These are phyloP conservation scores for Tylopilus cervinicoccineus DNA, from an alignment of 768 basidiomycete species.

Conservation along the genomic window DNA sequence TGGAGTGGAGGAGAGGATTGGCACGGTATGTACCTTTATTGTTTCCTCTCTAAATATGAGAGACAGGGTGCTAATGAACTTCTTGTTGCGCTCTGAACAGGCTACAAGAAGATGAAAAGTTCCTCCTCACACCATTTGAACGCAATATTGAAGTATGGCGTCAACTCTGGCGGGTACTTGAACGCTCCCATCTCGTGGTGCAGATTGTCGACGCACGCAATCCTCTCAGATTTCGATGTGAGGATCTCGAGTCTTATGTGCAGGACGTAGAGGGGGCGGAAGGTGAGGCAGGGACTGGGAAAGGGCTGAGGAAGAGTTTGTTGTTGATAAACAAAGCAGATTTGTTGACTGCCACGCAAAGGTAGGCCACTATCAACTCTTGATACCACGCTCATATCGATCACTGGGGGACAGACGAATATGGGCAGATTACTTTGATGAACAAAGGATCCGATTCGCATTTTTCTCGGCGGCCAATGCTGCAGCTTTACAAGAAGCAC, in stretches of 20 bases:
- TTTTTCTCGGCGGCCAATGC: slow-evolving; percentile 95
- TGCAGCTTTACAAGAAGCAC: slow-evolving; percentile 74
- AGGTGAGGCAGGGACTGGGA: slow-evolving; percentile 74
- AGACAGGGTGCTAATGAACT: neutral
- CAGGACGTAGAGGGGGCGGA: slow-evolving; percentile 78
- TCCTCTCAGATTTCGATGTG: slow-evolving; percentile 87
- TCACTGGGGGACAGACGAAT: slow-evolving; percentile 50
- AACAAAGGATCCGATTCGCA: slow-evolving; percentile 69
- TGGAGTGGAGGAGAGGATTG: slow-evolving; percentile 89
- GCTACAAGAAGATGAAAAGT: slow-evolving; percentile 79
- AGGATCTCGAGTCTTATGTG: slow-evolving; percentile 86
- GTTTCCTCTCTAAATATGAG: neutral
- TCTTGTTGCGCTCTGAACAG: slow-evolving; percentile 35
- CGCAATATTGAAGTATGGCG: slow-evolving; percentile 98
- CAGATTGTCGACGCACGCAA: slow-evolving; percentile 97
- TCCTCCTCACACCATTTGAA: slow-evolving; percentile 95
- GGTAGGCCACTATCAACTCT: slow-evolving; percentile 44
- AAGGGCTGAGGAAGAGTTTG: slow-evolving; percentile 68
- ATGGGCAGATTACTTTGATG: slow-evolving; percentile 93
- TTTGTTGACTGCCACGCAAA: slow-evolving; percentile 79
- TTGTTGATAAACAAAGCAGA: slow-evolving; percentile 96
- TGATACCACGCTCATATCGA: neutral
- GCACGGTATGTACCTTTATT: slow-evolving; percentile 84
- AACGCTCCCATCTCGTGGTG: slow-evolving; percentile 90
- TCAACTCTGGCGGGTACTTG: slow-evolving; percentile 95